Evolutionary conservation across 371 early-diverging fungal species (phyloP).

Genomic region (Chytridium lagenaria): DNA sequence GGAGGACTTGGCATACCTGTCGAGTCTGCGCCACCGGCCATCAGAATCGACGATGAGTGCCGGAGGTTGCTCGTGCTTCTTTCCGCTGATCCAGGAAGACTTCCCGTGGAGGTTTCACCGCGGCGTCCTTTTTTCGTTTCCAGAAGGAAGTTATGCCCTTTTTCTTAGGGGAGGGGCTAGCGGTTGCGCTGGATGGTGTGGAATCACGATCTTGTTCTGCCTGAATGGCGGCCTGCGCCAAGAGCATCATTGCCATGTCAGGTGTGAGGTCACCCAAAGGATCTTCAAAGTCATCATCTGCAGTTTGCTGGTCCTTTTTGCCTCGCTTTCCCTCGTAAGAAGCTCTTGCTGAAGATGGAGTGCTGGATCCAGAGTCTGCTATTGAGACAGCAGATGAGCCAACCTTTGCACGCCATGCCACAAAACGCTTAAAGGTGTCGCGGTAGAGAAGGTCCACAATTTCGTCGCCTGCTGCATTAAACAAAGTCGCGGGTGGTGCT

Average conservation of each 20-base stretch:
- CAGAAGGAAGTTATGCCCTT: no score
- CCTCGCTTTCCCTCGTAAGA: not conserved
- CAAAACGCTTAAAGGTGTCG: slow-evolving; percentile 36
- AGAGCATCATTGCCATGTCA: slow-evolving; percentile 2
- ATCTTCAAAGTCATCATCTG: not conserved
- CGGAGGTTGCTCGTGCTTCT: not conserved
- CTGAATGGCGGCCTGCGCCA: slow-evolving; percentile 1
- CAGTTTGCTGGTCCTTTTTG: not conserved
- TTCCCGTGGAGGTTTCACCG: not conserved
- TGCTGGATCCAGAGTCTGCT: not conserved
- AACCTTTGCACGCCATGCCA: not conserved
- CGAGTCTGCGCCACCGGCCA: no score
- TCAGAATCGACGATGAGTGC: not conserved
- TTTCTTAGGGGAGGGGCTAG: no score
- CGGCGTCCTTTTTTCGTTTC: slow-evolving; percentile 1
- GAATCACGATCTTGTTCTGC: not conserved
- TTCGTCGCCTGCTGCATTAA: slow-evolving; percentile 43
- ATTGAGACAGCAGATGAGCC: not conserved
- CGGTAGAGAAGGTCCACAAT: slow-evolving; percentile 40
- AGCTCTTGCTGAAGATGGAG: not conserved
- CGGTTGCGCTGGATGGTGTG: no score
- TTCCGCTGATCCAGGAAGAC: not conserved
- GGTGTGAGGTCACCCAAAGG: not conserved
- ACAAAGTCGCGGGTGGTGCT: slow-evolving; percentile 29
- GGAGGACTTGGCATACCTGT: slow-evolving; percentile 9